These are phyloP conservation scores for Cantharellus cinnabarinus DNA, from an alignment of 768 basidiomycete species.

Conservation along the genomic window DNA sequence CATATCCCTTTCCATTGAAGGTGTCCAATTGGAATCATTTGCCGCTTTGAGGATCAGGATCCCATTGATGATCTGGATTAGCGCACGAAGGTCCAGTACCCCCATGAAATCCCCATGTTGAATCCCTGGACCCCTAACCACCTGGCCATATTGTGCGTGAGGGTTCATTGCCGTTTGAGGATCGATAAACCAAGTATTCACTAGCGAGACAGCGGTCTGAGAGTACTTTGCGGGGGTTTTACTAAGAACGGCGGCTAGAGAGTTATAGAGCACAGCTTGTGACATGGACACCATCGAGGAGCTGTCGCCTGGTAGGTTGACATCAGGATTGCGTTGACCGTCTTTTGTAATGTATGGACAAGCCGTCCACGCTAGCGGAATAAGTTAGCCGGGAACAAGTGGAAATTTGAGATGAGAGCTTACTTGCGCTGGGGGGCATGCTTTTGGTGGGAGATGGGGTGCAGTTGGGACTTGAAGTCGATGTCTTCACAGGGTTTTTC, in stretches of 20 bases:
- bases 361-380: constrained; percentile 33
- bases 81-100: background rate
- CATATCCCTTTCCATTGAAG: constrained; percentile 10
- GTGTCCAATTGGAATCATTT: constrained; percentile 9
- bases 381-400: too few species aligned
- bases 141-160: constrained; percentile 32
- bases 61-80: constrained; percentile 2
- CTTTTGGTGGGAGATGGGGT: constrained; percentile 29
- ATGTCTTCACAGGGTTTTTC: background rate
- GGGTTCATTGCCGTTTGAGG: constrained; percentile 39
- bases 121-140: constrained; percentile 17
- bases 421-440: constrained; percentile 32
- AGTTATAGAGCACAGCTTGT: constrained; percentile 41
- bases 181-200: constrained; percentile 43
- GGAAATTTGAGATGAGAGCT: constrained; percentile 10
- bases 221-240: constrained; percentile 17
- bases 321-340: constrained; percentile 46
- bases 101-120: constrained; percentile 12
- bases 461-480: constrained; percentile 16
- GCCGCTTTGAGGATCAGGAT: constrained; percentile 11
- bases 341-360: constrained; percentile 38
- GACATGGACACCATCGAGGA: constrained; percentile 19
- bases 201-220: constrained; percentile 23
- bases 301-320: constrained; percentile 31
- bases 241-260: constrained; percentile 30